phyloP scores from a whole-genome alignment of 164 flowering plant species.

The Litsea cubeba region DNA sequence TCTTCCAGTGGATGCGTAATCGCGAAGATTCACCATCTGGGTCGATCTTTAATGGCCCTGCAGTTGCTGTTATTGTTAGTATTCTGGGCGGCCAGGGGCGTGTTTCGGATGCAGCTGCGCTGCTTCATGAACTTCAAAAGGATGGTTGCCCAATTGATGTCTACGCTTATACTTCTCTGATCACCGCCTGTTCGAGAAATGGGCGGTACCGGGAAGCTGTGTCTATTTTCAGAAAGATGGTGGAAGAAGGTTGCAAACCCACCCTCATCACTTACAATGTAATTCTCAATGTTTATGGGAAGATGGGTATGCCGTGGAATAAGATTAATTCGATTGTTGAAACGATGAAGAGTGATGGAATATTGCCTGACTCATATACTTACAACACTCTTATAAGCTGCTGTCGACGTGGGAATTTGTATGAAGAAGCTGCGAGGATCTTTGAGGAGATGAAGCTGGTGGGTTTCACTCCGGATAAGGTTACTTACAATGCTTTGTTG shows the following conservation, averaged over 20 bases:
- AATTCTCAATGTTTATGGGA: slow-evolving; percentile 80
- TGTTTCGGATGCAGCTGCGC: slow-evolving; percentile 44
- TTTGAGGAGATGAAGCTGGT: slow-evolving; percentile 75
- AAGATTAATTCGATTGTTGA: slow-evolving; percentile 51
- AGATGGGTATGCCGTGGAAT: slow-evolving; percentile 92
- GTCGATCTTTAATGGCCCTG: slow-evolving; percentile 35
- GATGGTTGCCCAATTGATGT: slow-evolving; percentile 71
- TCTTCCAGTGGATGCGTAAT: slow-evolving; percentile 57
- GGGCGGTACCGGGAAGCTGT: slow-evolving; percentile 79
- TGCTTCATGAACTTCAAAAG: slow-evolving; percentile 39
- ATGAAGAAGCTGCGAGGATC: slow-evolving; percentile 67
- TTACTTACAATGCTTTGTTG: slow-evolving; percentile 82
- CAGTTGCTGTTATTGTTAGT: slow-evolving; percentile 51
- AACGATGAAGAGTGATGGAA: slow-evolving; percentile 61
- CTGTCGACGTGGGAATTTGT: slow-evolving; percentile 77
- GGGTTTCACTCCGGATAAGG: slow-evolving; percentile 75
- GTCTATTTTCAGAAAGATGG: slow-evolving; percentile 61
- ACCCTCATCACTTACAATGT: slow-evolving; percentile 88
- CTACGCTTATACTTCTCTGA: slow-evolving; percentile 76
- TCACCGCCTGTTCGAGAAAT: slow-evolving; percentile 53
- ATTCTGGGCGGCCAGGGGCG: slow-evolving; percentile 59
- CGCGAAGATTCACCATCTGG: slow-evolving; percentile 16
- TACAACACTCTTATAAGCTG: slow-evolving; percentile 86
- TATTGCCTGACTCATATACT: slow-evolving; percentile 74
- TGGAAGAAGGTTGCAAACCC: slow-evolving; percentile 72